phyloP scores from a whole-genome alignment of 78 protist genomes.

The Dictyostelium brefeldianum region DNA sequence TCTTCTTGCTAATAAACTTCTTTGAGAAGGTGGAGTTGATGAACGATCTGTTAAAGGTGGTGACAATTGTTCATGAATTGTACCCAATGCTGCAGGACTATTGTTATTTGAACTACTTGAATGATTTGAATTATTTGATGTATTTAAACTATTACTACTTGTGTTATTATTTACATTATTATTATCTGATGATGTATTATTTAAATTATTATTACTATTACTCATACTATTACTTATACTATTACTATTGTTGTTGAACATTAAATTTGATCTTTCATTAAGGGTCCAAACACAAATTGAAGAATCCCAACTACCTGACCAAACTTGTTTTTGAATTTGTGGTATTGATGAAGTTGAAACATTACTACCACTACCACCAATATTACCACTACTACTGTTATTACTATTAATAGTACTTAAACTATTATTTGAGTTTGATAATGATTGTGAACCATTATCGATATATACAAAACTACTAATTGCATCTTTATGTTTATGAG shows the following conservation, averaged over 20 bases:
- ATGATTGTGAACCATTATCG: background rate
- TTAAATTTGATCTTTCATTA: background rate
- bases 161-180: background rate
- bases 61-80: background rate
- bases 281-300: slow-evolving; percentile 42
- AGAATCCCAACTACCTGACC: slow-evolving; percentile 66
- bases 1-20: slow-evolving; percentile 36
- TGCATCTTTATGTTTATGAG: slow-evolving; percentile 63
- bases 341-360: background rate
- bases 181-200: background rate
- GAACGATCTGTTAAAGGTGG: slow-evolving; percentile 2
- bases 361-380: background rate
- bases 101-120: slow-evolving; percentile 4
- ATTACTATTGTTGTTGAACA: background rate
- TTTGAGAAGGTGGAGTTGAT: slow-evolving; percentile 10
- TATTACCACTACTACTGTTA: too few species aligned
- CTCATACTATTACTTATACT: background rate
- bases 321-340: slow-evolving; percentile 47
- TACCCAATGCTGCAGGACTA: background rate
- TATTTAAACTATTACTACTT: background rate
- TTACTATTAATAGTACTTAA: too few species aligned
- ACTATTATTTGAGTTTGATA: background rate
- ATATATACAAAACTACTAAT: slow-evolving; percentile 58
- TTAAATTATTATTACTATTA: background rate
- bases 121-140: background rate